phyloP scores from a whole-genome alignment of 1,139 yeast genomes.

The Saccharomyces hybrid region DNA sequence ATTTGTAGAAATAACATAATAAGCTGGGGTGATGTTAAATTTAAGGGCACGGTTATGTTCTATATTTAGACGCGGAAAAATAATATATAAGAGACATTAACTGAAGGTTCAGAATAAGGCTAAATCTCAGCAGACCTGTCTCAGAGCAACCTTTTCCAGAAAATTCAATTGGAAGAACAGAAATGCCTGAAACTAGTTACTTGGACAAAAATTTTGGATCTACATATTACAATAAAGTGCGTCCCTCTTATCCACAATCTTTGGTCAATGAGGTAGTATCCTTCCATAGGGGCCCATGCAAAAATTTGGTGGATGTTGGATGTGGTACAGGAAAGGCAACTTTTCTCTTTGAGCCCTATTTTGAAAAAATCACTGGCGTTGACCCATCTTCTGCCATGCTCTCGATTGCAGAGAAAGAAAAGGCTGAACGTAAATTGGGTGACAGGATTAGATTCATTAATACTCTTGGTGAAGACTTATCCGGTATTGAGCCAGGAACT shows the following conservation, averaged over 20 bases:
- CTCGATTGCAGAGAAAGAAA: constrained; percentile 36
- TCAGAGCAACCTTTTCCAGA: not conserved
- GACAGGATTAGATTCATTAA: constrained; percentile 22
- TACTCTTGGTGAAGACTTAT: constrained; percentile 32
- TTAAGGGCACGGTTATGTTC: too few relatives aligned
- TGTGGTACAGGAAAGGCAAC: constrained; percentile 81
- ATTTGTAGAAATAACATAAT: too few relatives aligned
- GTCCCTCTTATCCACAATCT: constrained; percentile 47
- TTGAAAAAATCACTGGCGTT: constrained; percentile 51
- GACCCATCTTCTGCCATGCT: constrained; percentile 64
- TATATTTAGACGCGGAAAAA: too few relatives aligned
- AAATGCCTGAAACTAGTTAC: constrained; percentile 10
- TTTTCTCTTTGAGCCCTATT: constrained; percentile 36
- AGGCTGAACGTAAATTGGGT: constrained; percentile 7
- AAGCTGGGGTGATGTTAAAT: too few relatives aligned
- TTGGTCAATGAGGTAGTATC: constrained; percentile 38
- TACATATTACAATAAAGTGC: constrained; percentile 43
- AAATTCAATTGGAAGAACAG: not conserved
- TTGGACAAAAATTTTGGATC: constrained; percentile 42
- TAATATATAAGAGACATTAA: not conserved
- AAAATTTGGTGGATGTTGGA: constrained; percentile 57
- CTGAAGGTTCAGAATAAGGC: not conserved
- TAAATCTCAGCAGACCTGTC: not conserved
- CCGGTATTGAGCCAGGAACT: constrained; percentile 28
- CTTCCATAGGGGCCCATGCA: constrained; percentile 29